Base-by-base conservation (phyloP, 2,329 filamentous ascomycete species). In the Pyrenochaeta sp. region DNA sequence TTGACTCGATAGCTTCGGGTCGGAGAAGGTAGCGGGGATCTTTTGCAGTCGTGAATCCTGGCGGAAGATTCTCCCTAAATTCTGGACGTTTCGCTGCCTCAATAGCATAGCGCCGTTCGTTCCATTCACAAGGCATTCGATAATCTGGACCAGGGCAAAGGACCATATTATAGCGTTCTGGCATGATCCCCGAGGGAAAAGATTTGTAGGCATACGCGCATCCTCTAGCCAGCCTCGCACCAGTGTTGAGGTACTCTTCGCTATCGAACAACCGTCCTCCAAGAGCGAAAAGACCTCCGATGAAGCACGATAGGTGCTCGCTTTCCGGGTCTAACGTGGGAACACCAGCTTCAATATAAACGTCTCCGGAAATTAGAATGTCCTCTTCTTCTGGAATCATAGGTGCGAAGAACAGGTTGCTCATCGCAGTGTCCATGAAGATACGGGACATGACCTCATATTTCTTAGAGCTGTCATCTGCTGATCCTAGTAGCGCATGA, bases 121-220 rank as follows among this genome's bases (percentile, higher is more conserved):
- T 72, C 80, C 80, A 84, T 21, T 69, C 61, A 53, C 82, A 84
- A 11, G 48, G 35, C 13, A 48, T 41, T 19, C 54, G 53, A 31
- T 47, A 54, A 11, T 61, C 35, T 4, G 51, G 13, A 20, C 55
- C 52, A 1, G 57, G 59, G 54, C 82, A 85, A 3, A 79, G 74
- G 5, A 79, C 57, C 55, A 83, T 72, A 23, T 75, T 67, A 60
- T 82, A 83, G 21, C 72, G 65, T 55, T 85, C 82, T 0, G 82
- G 81, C 82, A 85, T 85, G 40, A 85, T 77, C 1, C 81, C 81
- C 1, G 78, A 74, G 1, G 76, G 75, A 7, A 80, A 77, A 3
- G 75, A 73, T 49, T 78, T 73, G 58, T 85, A 85, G 3, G 81
- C 78, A 77, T 81, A 85, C 19, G 81, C 74, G 60, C 82, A 85